Conservation (phyloP, 1,284 basidiomycete genomes). For the Cutaneotrichosporon sp. region DNA sequence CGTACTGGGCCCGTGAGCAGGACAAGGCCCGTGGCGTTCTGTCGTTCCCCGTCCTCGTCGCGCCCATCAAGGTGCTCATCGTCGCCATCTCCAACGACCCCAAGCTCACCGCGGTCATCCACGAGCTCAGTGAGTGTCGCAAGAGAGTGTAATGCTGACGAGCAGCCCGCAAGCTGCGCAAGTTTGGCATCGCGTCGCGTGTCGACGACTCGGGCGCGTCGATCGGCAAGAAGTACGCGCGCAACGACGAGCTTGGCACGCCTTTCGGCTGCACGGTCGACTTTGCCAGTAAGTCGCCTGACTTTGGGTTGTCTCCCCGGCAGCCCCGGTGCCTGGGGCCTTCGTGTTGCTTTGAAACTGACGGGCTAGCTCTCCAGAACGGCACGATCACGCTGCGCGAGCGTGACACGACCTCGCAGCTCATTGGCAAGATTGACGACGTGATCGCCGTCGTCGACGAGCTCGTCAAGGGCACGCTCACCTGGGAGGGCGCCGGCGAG, state of each 20-base stretch:
- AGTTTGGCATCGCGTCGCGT: slow-evolving; percentile 82
- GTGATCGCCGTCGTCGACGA: slow-evolving; percentile 79
- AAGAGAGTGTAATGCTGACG: too few species aligned
- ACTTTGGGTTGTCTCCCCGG: not conserved
- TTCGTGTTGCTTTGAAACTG: not conserved
- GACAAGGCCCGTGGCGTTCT: slow-evolving; percentile 87
- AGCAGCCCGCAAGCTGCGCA: slow-evolving; percentile 81
- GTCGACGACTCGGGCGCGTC: slow-evolving; percentile 95
- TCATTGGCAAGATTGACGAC: slow-evolving; percentile 89
- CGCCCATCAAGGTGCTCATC: slow-evolving; percentile 94
- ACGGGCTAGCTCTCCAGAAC: slow-evolving; percentile 71
- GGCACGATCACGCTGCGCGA: slow-evolving; percentile 88
- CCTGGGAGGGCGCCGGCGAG: slow-evolving; percentile 76
- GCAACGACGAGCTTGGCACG: slow-evolving; percentile 98
- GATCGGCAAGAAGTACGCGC: slow-evolving; percentile 94
- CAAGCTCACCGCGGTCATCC: slow-evolving; percentile 80
- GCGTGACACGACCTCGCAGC: slow-evolving; percentile 89
- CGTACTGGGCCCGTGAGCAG: slow-evolving; percentile 92
- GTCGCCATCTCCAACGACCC: slow-evolving; percentile 90
- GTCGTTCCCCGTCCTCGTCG: slow-evolving; percentile 85
- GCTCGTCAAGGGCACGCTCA: slow-evolving; percentile 69
- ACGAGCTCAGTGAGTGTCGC: slow-evolving; percentile 82
- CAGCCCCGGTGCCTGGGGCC: not conserved
- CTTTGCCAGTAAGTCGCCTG: slow-evolving; percentile 81
- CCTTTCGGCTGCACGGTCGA: slow-evolving; percentile 96